Evolutionary conservation across 202 grass and related monocot genomes (phyloP).

Genomic region (Elaeis oleifera): DNA sequence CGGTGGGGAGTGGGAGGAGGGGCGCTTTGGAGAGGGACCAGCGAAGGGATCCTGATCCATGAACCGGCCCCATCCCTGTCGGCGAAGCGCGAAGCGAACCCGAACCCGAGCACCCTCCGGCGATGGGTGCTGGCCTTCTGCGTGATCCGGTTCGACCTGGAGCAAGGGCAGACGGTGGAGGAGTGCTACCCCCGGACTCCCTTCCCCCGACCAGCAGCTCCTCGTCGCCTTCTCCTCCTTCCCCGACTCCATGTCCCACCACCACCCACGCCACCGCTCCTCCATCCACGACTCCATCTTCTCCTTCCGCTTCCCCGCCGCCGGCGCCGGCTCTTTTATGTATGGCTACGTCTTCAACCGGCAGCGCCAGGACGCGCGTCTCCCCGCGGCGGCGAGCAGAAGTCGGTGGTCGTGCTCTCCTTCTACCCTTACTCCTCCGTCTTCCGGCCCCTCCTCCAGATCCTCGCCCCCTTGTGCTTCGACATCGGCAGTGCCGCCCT

Average conservation of each 20-base stretch:
- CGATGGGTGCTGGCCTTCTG: slow-evolving; percentile 79
- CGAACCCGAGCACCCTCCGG: slow-evolving; percentile 38
- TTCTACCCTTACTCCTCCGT: slow-evolving; percentile 64
- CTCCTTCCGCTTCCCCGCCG: slow-evolving; percentile 77
- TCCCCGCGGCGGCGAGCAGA: slow-evolving; percentile 91
- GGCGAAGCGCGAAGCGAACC: too few species aligned
- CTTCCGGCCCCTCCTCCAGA: slow-evolving; percentile 80
- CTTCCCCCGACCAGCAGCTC: slow-evolving; percentile 51
- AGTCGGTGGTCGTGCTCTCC: slow-evolving; percentile 86
- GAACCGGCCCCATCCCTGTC: too few species aligned
- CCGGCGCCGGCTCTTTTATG: slow-evolving; percentile 25
- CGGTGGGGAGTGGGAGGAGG: too few species aligned
- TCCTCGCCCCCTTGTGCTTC: slow-evolving; percentile 94
- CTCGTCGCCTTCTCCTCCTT: slow-evolving; percentile 96
- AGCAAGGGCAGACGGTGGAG: slow-evolving; percentile 87
- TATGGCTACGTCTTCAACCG: slow-evolving; percentile 99
- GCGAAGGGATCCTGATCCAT: too few species aligned
- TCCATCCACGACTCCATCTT: slow-evolving; percentile 94
- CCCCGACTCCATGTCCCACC: slow-evolving; percentile 98
- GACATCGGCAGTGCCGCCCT: slow-evolving; percentile 71
- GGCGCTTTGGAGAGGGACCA: too few species aligned
- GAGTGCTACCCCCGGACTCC: slow-evolving; percentile 56
- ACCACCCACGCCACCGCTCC: slow-evolving; percentile 83
- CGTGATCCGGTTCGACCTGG: slow-evolving; percentile 93
- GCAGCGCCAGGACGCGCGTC: slow-evolving; percentile 85